These are phyloP conservation scores for Fusarium penzigii DNA, from an alignment of 2,329 filamentous ascomycete genomes.

Conservation along the genomic window DNA sequence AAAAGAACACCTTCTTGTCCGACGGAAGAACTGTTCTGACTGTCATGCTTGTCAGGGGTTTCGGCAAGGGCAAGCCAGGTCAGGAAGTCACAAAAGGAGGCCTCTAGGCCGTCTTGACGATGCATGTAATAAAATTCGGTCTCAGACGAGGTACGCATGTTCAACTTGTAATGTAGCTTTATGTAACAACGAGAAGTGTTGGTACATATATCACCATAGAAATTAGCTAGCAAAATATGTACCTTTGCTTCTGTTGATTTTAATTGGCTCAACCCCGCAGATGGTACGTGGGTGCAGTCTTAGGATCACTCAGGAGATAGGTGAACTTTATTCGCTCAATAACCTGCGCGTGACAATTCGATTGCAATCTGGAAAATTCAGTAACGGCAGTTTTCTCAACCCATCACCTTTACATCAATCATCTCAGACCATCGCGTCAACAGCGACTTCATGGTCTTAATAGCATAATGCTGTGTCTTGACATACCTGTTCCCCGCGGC, in stretches of 20 bases:
- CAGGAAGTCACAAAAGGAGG: not conserved
- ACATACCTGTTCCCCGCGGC: no score
- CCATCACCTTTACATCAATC: no score
- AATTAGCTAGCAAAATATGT: not conserved
- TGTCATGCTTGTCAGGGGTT: not conserved
- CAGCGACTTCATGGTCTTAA: no score
- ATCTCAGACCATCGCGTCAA: no score
- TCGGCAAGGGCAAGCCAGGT: not conserved
- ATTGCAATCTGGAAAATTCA: no score
- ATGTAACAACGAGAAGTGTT: not conserved
- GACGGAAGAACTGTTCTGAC: not conserved
- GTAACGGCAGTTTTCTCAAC: no score
- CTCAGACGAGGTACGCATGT: not conserved
- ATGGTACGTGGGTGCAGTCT: not conserved
- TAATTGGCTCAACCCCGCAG: not conserved
- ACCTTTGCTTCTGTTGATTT: not conserved
- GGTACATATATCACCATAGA: not conserved
- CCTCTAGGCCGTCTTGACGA: not conserved
- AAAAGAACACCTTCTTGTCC: not conserved
- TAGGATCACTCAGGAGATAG: not conserved
- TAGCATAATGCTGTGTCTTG: no score
- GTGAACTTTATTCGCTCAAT: no score
- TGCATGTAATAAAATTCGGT: not conserved
- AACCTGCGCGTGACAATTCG: no score
- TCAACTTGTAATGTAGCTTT: not conserved